phyloP scores from a whole-genome alignment of 2,329 filamentous ascomycete species.

The Neofusicoccum ribis region DNA sequence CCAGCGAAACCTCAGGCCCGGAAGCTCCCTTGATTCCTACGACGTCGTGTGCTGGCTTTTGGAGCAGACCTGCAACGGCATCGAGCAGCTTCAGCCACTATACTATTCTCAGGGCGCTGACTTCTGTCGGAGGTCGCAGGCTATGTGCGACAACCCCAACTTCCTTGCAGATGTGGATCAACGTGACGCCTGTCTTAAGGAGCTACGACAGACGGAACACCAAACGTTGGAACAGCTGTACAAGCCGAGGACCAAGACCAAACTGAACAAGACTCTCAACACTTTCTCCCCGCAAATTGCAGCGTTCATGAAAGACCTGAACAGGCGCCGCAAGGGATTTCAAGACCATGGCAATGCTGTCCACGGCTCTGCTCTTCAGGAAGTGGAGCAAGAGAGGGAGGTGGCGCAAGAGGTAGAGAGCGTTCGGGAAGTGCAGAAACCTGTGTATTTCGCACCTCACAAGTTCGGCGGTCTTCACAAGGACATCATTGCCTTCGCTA shows the following conservation, averaged over 20 bases:
- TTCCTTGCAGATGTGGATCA: slow-evolving; percentile 41
- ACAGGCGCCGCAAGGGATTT: slow-evolving; percentile 35
- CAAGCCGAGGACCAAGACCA: slow-evolving; percentile 32
- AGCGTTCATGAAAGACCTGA: slow-evolving; percentile 33
- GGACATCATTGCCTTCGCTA: slow-evolving; percentile 49
- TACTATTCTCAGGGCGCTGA: slow-evolving; percentile 62
- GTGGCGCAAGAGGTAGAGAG: slow-evolving; percentile 60
- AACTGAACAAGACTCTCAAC: neutral
- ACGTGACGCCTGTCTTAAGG: slow-evolving; percentile 44
- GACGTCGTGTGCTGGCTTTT: slow-evolving; percentile 64
- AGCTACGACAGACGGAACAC: slow-evolving; percentile 55
- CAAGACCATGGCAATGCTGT: slow-evolving; percentile 48
- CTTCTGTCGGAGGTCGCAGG: slow-evolving; percentile 59
- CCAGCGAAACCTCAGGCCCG: slow-evolving; percentile 32
- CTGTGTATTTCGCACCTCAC: slow-evolving; percentile 41
- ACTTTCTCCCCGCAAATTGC: slow-evolving; percentile 19
- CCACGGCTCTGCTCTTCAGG: slow-evolving; percentile 56
- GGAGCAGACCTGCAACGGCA: slow-evolving; percentile 61
- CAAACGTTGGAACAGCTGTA: slow-evolving; percentile 63
- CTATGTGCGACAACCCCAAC: slow-evolving; percentile 44
- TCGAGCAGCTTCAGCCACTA: slow-evolving; percentile 60
- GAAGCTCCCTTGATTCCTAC: slow-evolving; percentile 43
- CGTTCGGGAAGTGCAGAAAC: slow-evolving; percentile 56
- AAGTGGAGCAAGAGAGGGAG: slow-evolving; percentile 58
- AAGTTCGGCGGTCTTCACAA: slow-evolving; percentile 50